Evolutionary conservation across 768 basidiomycete species (phyloP), one percentile per base, ranked within the genome.

Genomic region (Cytidiella melzeri): DNA sequence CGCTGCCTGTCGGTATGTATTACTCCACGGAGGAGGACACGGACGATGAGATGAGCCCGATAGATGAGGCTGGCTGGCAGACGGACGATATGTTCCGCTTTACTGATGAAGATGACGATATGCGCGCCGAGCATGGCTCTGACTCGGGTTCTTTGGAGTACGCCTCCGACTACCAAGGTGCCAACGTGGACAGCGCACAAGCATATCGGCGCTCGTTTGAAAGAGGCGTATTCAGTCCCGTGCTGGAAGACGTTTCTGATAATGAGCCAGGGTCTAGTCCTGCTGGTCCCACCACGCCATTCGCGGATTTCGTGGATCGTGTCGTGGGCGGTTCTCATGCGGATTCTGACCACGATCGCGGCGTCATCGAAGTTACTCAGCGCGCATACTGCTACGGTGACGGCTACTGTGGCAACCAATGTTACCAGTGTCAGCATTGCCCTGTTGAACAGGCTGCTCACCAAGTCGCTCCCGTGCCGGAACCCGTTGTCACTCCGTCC

Each of bases 271-370:
- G 63, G 27, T 86, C 83, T 4, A 89, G 87, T 60, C 86, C 87
- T 4, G 64, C 86, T 40, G 84, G 80, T 47, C 87, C 87, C 3
- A 60, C 83, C 55, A 90, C 87, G 36, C 87, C 87, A 43, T 88
- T 89, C 55, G 81, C 77, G 40, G 79, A 87, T 53, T 89, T 77
- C 51, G 75, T 89, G 30, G 87, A 89, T 69, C 80, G 81, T 45
- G 86, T 74, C 13, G 78, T 89, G 13, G 75, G 79, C 44, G 66
- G 76, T 45, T 53, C 56, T 6, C 57, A 55, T 19, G 39, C 42
- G 20, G 25, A 47, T 19, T 24, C 42, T 9, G 27, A 56, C 20
- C 51, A 48, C 19, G 40, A 41, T 15, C 20, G 25, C 39, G 44
- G 42, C 19, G 34, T 51, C 26, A 37, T 37, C 38, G 49, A 48